Evolutionary conservation across 169 alveolate species (phyloP).

Genomic region (Plasmodium fragile): DNA sequence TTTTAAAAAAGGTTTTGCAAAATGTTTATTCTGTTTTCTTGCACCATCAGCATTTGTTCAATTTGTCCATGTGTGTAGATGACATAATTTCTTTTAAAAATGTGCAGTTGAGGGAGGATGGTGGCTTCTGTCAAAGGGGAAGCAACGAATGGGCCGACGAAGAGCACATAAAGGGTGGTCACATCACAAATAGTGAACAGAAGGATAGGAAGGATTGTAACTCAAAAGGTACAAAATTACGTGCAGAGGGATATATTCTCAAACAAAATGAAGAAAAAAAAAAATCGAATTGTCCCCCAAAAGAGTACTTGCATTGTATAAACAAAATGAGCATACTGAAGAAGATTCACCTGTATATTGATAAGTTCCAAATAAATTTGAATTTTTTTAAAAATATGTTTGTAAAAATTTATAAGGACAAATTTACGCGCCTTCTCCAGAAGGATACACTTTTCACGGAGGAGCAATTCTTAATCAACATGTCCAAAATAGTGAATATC

Average conservation of each 20-base stretch:
- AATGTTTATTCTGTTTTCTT: conserved; percentile 28
- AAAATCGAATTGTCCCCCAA: neutral
- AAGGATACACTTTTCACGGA: conserved; percentile 35
- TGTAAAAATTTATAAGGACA: conserved; percentile 48
- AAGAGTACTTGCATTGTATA: neutral
- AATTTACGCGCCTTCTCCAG: conserved; percentile 24
- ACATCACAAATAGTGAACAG: neutral
- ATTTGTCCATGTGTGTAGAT: conserved; percentile 6
- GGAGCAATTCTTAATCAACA: conserved; percentile 45
- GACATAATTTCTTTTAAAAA: conserved; percentile 21
- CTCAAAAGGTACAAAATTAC: neutral
- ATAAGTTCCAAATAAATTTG: conserved; percentile 44
- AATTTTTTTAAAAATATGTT: conserved; percentile 57
- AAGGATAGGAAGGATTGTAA: neutral
- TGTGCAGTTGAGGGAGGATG: neutral
- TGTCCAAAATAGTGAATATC: conserved; percentile 23
- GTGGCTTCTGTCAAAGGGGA: neutral
- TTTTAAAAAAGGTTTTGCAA: conserved; percentile 67
- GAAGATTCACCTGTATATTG: conserved; percentile 38
- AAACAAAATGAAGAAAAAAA: neutral
- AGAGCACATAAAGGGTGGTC: neutral
- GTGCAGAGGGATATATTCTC: neutral
- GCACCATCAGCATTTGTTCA: conserved; percentile 31
- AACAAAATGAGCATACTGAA: conserved; percentile 47
- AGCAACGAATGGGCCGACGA: neutral